Evolutionary conservation across 148 eudicot genomes (phyloP).

Genomic region (Bassia scoparia): DNA sequence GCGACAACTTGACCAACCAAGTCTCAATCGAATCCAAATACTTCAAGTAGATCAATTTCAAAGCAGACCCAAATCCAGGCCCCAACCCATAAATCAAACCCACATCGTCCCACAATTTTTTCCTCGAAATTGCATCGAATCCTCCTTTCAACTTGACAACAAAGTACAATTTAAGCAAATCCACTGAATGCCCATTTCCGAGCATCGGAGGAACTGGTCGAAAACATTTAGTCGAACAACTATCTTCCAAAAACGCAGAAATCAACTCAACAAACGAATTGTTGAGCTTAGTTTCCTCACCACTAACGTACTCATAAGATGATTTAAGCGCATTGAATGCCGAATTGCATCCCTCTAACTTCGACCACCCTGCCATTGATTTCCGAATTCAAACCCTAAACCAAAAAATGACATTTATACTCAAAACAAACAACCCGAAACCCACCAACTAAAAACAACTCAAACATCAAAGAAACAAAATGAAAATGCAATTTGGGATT

Average conservation of each 20-base stretch:
- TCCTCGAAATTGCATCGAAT: constrained; percentile 38
- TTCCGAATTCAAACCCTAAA: constrained; percentile 48
- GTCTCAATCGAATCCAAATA: constrained; percentile 42
- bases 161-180: constrained; percentile 55
- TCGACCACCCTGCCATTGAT: constrained; percentile 56
- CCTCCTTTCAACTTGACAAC: constrained; percentile 60
- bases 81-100: constrained; percentile 50
- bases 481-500: neutral
- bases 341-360: constrained; percentile 25
- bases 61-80: constrained; percentile 38
- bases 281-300: constrained; percentile 26
- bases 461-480: neutral
- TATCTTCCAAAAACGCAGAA: constrained; percentile 28
- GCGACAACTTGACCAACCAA: constrained; percentile 27
- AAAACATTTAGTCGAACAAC: constrained; percentile 31
- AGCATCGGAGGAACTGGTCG: constrained; percentile 55
- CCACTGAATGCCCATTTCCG: constrained; percentile 55
- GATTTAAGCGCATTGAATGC: constrained; percentile 18
- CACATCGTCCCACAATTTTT: constrained; percentile 52
- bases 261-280: constrained; percentile 32
- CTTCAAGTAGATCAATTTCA: constrained; percentile 57
- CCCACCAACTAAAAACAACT: constrained; percentile 7
- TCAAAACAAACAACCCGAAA: constrained; percentile 6
- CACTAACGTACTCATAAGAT: neutral
- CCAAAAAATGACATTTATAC: constrained; percentile 9